Base-by-base conservation (phyloP, 176 grass and related monocot genomes). In the Ampelocalamus luodianensis region DNA sequence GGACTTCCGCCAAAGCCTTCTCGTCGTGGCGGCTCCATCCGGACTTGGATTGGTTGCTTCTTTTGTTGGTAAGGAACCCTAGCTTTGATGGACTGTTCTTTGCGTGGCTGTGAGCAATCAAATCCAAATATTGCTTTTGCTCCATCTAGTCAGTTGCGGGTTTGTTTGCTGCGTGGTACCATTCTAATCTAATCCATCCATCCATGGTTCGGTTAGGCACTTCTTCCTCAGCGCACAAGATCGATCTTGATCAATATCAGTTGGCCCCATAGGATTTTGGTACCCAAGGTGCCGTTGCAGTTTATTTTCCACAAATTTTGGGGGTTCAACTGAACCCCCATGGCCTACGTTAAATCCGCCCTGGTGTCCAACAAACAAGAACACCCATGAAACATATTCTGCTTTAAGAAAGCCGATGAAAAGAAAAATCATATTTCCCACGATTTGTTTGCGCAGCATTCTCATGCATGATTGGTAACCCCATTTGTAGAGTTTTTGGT, bases 21-120 rank as follows among this genome's bases (percentile, higher is more conserved):
- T 37, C 44, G 12, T 49, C 59, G 15, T 12, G 53, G 40, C 22
- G 40, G 77, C 42, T 22, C 18, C 62, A 16, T 34, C 45, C 29
- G 61, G 77, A 59, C 46, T 67, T 36, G 62, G 78, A 67, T 80
- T 27, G 45, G 62, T 23, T 38, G 15, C 27, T 34, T 44, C 62
- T 80, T 66, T 62, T 51, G 27, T 51, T 7, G 61, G 78, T 67
- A 51, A 80, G 78, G 78, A 80, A 53, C 78, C 62, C 78, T 80
- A 80, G 62, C 45, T 24, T 36, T 4, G 32, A 40, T 14, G 51
- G 32, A 20, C 39, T 40, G 15, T 26, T 8, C 29, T 27, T 46
- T 34, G 32, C 32, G 32, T 34, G 32, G 32, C 32, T 54, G 26
- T 17, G 27, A 74, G 27, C 9, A 36, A 54, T 54, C 51, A 38